Conservation (phyloP, 2,329 filamentous ascomycete genomes). For the Aphanoascus verrucosus region DNA sequence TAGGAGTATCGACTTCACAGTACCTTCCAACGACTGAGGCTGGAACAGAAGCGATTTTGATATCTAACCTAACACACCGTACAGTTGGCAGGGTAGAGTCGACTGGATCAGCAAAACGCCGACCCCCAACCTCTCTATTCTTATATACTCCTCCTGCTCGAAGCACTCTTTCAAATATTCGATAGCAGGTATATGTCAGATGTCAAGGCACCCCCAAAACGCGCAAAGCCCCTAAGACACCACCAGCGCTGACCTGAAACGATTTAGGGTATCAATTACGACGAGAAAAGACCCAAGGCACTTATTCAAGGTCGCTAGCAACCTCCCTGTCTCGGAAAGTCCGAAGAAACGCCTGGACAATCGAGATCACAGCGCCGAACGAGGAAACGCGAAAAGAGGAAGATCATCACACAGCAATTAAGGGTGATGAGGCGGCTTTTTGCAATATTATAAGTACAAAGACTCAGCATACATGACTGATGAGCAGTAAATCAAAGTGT, state of each 20-base stretch:
- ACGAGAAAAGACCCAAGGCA: neutral
- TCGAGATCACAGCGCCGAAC: neutral
- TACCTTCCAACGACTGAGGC: too few species aligned
- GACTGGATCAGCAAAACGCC: too few species aligned
- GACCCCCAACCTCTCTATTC: too few species aligned
- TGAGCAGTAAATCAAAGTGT: neutral
- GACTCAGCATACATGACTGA: neutral
- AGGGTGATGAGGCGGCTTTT: neutral
- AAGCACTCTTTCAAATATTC: too few species aligned
- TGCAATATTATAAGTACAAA: slow-evolving; percentile 2
- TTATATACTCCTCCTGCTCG: too few species aligned
- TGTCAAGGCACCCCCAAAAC: neutral
- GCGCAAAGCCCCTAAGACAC: neutral
- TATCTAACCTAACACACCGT: too few species aligned
- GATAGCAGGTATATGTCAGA: neutral
- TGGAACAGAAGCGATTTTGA: too few species aligned
- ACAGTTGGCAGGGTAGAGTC: too few species aligned
- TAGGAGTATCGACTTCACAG: too few species aligned
- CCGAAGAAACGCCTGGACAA: neutral
- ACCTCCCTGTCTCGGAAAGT: neutral
- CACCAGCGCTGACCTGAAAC: neutral
- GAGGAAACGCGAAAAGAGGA: neutral
- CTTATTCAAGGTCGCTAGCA: neutral
- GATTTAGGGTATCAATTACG: slow-evolving; percentile 5
- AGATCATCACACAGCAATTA: neutral